Evolutionary conservation across 2,329 filamentous ascomycete genomes (phyloP).

Genomic region (Epichloe coenophiala): DNA sequence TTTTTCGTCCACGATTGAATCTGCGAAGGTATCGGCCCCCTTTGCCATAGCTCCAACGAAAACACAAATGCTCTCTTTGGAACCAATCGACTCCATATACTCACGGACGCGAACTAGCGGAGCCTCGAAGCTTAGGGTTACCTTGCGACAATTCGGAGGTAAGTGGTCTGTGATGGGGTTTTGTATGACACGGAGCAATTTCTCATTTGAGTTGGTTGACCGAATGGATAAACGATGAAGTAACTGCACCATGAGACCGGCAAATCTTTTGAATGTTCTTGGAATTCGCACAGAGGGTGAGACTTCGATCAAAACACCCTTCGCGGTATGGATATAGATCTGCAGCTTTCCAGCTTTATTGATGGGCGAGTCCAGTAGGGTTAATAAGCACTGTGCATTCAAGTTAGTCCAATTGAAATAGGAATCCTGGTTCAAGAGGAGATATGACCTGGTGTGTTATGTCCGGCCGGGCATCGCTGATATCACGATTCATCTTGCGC

Average conservation of each 20-base stretch:
- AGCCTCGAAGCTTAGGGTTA: constrained; percentile 90
- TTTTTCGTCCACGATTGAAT: constrained; percentile 88
- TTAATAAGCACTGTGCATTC: constrained; percentile 69
- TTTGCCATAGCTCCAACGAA: constrained; percentile 99
- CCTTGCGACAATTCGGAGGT: constrained; percentile 92
- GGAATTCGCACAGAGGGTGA: constrained; percentile 97
- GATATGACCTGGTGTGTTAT: constrained; percentile 84
- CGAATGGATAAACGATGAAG: constrained; percentile 91
- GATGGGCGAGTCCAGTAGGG: constrained; percentile 90
- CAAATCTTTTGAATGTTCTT: constrained; percentile 96
- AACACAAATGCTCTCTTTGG: constrained; percentile 89
- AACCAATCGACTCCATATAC: constrained; percentile 66
- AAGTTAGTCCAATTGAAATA: constrained; percentile 27
- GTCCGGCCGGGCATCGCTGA: constrained; percentile 92
- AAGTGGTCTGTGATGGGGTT: constrained; percentile 97
- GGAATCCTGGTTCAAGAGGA: constrained; percentile 3
- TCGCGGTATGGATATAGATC: constrained; percentile 97
- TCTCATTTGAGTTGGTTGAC: constrained; percentile 93
- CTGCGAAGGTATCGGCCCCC: constrained; percentile 88
- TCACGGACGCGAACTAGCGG: constrained; percentile 77
- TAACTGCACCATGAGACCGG: constrained; percentile 95
- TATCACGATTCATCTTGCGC: constrained; percentile 98
- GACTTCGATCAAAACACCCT: constrained; percentile 93
- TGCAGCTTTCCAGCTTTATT: constrained; percentile 97
- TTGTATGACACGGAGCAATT: constrained; percentile 91